phyloP scores from a whole-genome alignment of 2,329 filamentous ascomycete genomes.

The Metarhizium guizhouense region DNA sequence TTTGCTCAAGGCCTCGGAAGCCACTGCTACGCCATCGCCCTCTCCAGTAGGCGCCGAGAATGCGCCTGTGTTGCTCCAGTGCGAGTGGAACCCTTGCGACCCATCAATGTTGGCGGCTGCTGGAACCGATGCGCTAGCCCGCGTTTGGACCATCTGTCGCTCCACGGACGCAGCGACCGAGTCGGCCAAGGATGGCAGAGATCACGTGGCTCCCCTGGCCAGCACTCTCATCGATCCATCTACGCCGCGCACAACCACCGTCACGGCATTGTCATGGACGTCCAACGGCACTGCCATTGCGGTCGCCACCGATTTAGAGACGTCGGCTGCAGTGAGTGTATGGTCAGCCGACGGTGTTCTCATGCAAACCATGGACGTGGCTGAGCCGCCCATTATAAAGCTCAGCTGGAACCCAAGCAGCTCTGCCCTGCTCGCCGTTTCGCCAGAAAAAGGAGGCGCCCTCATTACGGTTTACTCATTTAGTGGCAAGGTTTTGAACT shows the following conservation, averaged over 20 bases:
- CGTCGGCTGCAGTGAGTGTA: constrained; percentile 43
- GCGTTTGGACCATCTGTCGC: constrained; percentile 56
- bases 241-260: constrained; percentile 40
- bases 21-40: constrained; percentile 24
- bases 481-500: constrained; percentile 34
- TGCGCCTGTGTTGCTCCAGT: constrained; percentile 55
- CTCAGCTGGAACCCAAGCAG: constrained; percentile 51
- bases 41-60: constrained; percentile 35
- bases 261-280: constrained; percentile 54
- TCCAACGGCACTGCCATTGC: constrained; percentile 47
- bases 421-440: constrained; percentile 46
- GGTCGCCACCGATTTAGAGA: constrained; percentile 46
- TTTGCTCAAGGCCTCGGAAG: constrained; percentile 17
- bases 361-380: constrained; percentile 44
- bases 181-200: constrained; percentile 15
- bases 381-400: constrained; percentile 53
- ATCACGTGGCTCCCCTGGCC: constrained; percentile 30
- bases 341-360: constrained; percentile 45
- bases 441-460: constrained; percentile 43
- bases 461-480: constrained; percentile 47
- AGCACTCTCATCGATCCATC: constrained; percentile 43
- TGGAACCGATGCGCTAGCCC: constrained; percentile 62
- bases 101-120: constrained; percentile 57
- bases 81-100: constrained; percentile 60
- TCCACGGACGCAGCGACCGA: constrained; percentile 32